Evolutionary conservation across 768 basidiomycete species (phyloP).

Genomic region (Lactarius tabidus): DNA sequence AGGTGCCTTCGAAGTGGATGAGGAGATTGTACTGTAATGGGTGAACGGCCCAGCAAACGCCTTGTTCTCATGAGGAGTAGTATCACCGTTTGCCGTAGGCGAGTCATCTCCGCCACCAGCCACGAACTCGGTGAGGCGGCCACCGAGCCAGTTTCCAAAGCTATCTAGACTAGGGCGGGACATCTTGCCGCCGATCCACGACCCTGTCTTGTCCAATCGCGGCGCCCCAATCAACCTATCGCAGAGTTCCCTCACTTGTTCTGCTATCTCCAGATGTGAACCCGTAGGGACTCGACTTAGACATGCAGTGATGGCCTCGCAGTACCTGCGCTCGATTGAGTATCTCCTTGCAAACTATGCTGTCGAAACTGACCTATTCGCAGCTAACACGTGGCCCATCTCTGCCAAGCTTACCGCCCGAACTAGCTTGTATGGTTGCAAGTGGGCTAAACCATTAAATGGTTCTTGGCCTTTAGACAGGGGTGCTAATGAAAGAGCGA

Average conservation of each 20-base stretch:
- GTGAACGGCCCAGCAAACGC: conserved; percentile 78
- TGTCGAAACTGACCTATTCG: conserved; percentile 56
- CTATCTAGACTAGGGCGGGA: conserved; percentile 89
- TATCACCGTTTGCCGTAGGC: conserved; percentile 27
- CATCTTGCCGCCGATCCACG: conserved; percentile 86
- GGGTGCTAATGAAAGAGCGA: conserved; percentile 74
- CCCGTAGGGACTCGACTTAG: conserved; percentile 62
- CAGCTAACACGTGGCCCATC: conserved; percentile 69
- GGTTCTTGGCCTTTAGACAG: conserved; percentile 79
- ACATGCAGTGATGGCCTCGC: conserved; percentile 77
- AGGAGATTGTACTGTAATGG: conserved; percentile 90
- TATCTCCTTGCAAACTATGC: conserved; percentile 12
- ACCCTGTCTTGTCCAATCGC: conserved; percentile 68
- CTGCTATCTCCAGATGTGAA: conserved; percentile 59
- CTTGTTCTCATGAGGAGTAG: conserved; percentile 38
- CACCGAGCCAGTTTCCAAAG: conserved; percentile 89
- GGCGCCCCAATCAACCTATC: conserved; percentile 75
- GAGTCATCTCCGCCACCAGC: conserved; percentile 72
- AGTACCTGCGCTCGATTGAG: conserved; percentile 62
- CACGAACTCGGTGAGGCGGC: conserved; percentile 89
- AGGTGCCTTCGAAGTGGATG: conserved; percentile 74
- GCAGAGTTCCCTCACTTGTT: conserved; percentile 71
- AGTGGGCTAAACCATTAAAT: conserved; percentile 75
- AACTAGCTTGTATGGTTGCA: conserved; percentile 85
- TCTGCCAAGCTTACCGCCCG: conserved; percentile 76